Conservation (phyloP, 2,329 filamentous ascomycete species). For the Orbilia javanica region DNA sequence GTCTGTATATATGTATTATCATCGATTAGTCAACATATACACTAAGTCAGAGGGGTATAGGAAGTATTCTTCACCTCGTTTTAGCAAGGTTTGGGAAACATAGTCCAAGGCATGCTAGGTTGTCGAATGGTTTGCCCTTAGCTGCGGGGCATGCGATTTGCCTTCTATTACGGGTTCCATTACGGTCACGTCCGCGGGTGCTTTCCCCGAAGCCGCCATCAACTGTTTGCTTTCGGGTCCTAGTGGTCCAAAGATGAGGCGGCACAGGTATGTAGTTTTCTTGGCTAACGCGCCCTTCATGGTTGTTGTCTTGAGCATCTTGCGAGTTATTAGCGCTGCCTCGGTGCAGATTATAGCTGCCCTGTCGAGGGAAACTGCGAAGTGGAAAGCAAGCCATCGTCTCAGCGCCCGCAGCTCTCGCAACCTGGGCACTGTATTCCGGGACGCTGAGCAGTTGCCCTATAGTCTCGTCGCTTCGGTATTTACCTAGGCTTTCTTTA, state of each 20-base stretch:
- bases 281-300: too few relatives aligned
- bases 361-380: too few relatives aligned
- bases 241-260: too few relatives aligned
- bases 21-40: neutral
- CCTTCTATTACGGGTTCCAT: neutral
- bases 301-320: too few relatives aligned
- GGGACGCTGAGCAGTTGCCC: neutral
- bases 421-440: neutral
- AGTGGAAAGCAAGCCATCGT: neutral
- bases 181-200: neutral
- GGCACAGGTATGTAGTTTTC: too few relatives aligned
- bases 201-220: slow-evolving; percentile 3
- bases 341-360: too few relatives aligned
- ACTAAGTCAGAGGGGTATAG: neutral
- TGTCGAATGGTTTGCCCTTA: slow-evolving; percentile 48
- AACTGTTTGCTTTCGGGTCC: neutral
- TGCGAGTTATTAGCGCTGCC: too few relatives aligned
- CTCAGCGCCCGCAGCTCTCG: neutral
- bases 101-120: slow-evolving; percentile 34
- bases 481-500: neutral
- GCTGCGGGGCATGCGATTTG: slow-evolving; percentile 49
- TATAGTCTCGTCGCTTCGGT: neutral
- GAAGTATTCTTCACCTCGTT: slow-evolving; percentile 19
- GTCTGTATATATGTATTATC: slow-evolving; percentile 11
- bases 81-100: slow-evolving; percentile 53